Evolutionary conservation across 805 yeast species (phyloP).

Genomic region (Lipomyces anomalus): DNA sequence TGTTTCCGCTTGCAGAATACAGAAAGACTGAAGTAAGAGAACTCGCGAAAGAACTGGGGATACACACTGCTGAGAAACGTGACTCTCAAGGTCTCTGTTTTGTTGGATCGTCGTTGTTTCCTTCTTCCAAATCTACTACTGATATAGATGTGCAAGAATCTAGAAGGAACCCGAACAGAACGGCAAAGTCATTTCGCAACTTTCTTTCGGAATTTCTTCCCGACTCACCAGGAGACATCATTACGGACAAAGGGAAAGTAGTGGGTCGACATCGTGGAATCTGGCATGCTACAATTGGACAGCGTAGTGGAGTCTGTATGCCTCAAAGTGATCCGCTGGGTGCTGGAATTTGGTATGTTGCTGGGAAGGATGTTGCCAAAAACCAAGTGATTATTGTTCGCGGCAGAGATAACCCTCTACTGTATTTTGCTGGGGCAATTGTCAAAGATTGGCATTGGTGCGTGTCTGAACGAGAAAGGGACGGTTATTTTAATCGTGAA

Average conservation of each 20-base stretch:
- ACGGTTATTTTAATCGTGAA: conserved; percentile 9
- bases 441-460: conserved; percentile 52
- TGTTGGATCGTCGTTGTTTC: conserved; percentile 42
- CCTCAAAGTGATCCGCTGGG: conserved; percentile 80
- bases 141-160: too few relatives aligned
- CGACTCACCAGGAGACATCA: conserved; percentile 69
- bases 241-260: conserved; percentile 64
- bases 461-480: conserved; percentile 12
- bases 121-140: background rate
- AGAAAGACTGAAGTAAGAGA: conserved; percentile 68
- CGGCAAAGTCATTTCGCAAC: conserved; percentile 55
- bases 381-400: conserved; percentile 77
- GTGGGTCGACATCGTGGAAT: conserved; percentile 84
- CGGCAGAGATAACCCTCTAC: conserved; percentile 54
- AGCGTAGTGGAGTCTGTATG: conserved; percentile 69
- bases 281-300: conserved; percentile 96
- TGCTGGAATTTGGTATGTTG: conserved; percentile 81
- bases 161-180: conserved; percentile 26
- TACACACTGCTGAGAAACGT: conserved; percentile 69
- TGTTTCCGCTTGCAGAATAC: conserved; percentile 78
- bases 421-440: conserved; percentile 44
- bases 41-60: conserved; percentile 49
- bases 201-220: conserved; percentile 71
- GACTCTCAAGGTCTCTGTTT: conserved; percentile 96
- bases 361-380: conserved; percentile 55